Conservation (phyloP, 2,329 filamentous ascomycete genomes). For the Decorospora gaudefroyi region DNA sequence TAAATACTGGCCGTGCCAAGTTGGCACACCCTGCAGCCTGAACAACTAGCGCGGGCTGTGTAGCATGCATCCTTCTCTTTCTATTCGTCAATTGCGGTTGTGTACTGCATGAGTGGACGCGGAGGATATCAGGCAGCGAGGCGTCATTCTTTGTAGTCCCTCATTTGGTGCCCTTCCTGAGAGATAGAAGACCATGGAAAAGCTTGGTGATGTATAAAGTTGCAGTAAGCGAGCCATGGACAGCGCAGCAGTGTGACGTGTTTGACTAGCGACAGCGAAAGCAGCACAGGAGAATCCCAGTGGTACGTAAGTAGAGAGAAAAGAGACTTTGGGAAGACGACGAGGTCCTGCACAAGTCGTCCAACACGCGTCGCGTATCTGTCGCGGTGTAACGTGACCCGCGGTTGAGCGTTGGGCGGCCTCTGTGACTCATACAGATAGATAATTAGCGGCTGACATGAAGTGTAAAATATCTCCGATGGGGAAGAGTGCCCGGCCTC, state of each 20-base stretch:
- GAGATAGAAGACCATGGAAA: constrained; percentile 25
- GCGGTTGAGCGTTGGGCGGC: not conserved
- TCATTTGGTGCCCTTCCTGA: constrained; percentile 24
- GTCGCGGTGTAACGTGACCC: constrained; percentile 22
- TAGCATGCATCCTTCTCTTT: constrained; percentile 16
- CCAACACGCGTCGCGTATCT: constrained; percentile 12
- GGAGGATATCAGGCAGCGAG: constrained; percentile 28
- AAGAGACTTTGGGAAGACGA: not conserved
- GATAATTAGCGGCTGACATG: constrained; percentile 2
- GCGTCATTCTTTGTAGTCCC: constrained; percentile 18
- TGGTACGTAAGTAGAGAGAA: not conserved
- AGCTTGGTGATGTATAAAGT: constrained; percentile 6
- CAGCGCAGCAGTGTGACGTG: constrained; percentile 25
- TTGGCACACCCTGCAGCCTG: constrained; percentile 34
- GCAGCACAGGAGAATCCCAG: not conserved
- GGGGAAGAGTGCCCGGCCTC: too few species aligned
- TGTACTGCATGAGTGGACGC: constrained; percentile 21
- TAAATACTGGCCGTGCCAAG: constrained; percentile 41
- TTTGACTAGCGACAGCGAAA: constrained; percentile 11
- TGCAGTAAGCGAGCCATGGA: constrained; percentile 14
- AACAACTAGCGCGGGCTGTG: constrained; percentile 39
- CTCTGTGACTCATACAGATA: constrained; percentile 16
- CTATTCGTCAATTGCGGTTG: constrained; percentile 38
- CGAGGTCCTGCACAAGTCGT: not conserved
- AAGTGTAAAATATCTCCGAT: not conserved